Evolutionary conservation across 148 eudicot species (phyloP).

Genomic region (Cornus florida): DNA sequence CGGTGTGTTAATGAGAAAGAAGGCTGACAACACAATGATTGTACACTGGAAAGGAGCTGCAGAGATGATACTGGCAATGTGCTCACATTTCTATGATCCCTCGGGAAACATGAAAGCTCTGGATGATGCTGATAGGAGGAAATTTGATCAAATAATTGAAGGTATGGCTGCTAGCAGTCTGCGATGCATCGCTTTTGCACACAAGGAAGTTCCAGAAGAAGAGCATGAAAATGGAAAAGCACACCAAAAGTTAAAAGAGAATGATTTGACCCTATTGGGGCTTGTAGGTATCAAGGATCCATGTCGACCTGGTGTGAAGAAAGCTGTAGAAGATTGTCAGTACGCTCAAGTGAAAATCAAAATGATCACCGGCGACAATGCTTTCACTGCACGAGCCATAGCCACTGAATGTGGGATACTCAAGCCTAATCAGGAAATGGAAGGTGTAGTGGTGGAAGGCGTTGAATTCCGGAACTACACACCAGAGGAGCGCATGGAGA

Average conservation of each 20-base stretch:
- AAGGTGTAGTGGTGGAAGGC: conserved; percentile 7
- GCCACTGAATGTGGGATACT: conserved; percentile 30
- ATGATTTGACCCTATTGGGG: conserved; percentile 11
- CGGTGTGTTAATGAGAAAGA: conserved; percentile 10
- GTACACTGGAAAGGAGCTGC: conserved; percentile 31
- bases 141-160: conserved; percentile 9
- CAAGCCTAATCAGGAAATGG: background rate
- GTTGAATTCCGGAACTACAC: conserved; percentile 11
- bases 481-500: conserved; percentile 13
- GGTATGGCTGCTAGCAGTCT: conserved; percentile 17
- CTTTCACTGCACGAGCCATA: conserved; percentile 18
- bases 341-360: conserved; percentile 11
- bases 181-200: conserved; percentile 23
- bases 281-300: conserved; percentile 19
- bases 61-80: conserved; percentile 17
- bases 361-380: conserved; percentile 24
- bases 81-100: conserved; percentile 12
- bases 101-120: conserved; percentile 13
- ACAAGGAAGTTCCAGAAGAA: conserved; percentile 1
- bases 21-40: conserved; percentile 6
- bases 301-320: conserved; percentile 1
- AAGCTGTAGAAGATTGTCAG: conserved; percentile 15
- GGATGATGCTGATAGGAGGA: background rate
- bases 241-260: background rate
- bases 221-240: background rate